Base-by-base conservation (phyloP, 805 yeast species). In the Kazachstania martiniae region DNA sequence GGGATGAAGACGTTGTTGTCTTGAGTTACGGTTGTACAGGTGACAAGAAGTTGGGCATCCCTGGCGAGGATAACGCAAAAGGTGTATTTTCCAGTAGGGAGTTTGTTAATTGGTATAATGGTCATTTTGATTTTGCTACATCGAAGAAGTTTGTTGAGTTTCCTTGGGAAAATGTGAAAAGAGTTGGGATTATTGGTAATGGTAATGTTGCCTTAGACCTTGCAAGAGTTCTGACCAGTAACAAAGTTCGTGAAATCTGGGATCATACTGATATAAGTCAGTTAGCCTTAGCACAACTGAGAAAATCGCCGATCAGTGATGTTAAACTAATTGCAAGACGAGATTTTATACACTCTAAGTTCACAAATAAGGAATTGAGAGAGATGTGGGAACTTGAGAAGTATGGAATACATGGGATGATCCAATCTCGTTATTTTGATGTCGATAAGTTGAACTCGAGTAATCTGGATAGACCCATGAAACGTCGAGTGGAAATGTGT, bases 31-130 rank as follows among this genome's bases (percentile, higher is more conserved):
- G 98, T 0, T 74, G 86, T 41, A 68, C 77, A 1, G 77, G 76
- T 35, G 67, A 68, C 25, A 58, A 61, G n/a, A 56, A 56, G 12
- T 48, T 73, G 10, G 61, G 66, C 2, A 59, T 85, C 0, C 71
- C 75, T 0, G 91, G 91, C 2, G 72, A 70, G 29, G 62, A 65
- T 8, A 61, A 66, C 21, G 42, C 49, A 0, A 65, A 68, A 0
- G 91, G 82, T 6, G 87, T 89, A 0, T 62, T 82, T 10, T 72
- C 83, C 10, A 93, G 97, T 0, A 69, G 89, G 24, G 72, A 76
- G 36, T 81, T 91, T 61, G 97, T 91, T 17, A 91, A 84, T 28
- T 91, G 98, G 98, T 91, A 91, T 56, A 91, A 91, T 48, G 94
- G 94, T 0, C 80, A 77, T 44, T 95, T 95, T 0, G 49, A 51